Evolutionary conservation across 108 stramenopile genomes (phyloP), one percentile per base, ranked within the genome.

Genomic region (Chaetoceros muelleri): DNA sequence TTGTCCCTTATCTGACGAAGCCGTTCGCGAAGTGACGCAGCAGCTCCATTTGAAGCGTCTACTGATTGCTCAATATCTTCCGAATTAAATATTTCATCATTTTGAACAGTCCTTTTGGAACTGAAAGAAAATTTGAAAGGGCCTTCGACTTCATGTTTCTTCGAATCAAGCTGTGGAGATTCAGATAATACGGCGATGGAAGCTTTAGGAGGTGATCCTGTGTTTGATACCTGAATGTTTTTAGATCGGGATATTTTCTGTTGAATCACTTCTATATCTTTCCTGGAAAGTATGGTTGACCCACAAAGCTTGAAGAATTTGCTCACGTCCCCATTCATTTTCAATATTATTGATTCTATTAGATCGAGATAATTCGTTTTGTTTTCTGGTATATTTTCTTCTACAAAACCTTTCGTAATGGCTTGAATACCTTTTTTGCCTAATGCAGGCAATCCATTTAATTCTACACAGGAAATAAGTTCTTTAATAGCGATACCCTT

Each of bases 341-440:
- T 81, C 34, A 60, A 61, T 0, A 86, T 47, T 13, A 94, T 57
- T 3, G 53, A 34, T n/a, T 75, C 75, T 52, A 90, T 71, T 25
- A 94, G 60, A 48, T 82, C 79, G n/a, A 90, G 64, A 53, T 75
- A 73, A 16, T 75, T 73, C n/a, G 46, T 58, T 44, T 78, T 57
- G 48, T 79, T 81, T 24, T 94, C 93, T 7, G 78, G 59, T 2
- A 90, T 57, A 27, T 69, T 85, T 59, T 90, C 93, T 8, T 70
- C 80, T 21, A 78, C 73, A 3, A 94, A 60, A 3, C 84, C 63
- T 67, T 70, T 82, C 3, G 76, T 78, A 21, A 69, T 62, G 1
- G 68, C 65, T 23, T 70, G 50, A 2, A 90, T 62, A 2, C 88
- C 93, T 46, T 60, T 79, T 62, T 86, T 94, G 8, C 93, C 93